phyloP scores from a whole-genome alignment of 768 basidiomycete species.

The Tulasnella sp. region DNA sequence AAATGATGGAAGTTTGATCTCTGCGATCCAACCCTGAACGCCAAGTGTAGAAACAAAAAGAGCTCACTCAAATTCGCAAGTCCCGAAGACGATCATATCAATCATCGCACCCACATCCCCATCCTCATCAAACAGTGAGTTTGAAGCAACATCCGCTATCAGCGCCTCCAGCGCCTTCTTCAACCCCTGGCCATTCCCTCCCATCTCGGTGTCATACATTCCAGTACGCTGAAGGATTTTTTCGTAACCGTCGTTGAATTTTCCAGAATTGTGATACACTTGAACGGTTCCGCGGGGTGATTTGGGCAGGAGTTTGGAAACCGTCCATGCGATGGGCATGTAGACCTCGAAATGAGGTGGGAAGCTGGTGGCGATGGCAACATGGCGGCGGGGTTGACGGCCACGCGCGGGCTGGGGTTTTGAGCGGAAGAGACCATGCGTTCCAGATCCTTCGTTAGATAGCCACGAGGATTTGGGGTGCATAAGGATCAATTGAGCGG shows the following conservation, averaged over 20 bases:
- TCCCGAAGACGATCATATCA: conserved; percentile 4
- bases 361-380: neutral
- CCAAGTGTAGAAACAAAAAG: neutral
- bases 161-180: neutral
- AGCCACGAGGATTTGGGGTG: no score
- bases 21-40: neutral
- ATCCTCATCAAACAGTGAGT: neutral
- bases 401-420: no score
- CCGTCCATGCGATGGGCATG: neutral
- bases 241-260: neutral
- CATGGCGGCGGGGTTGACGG: no score
- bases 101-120: neutral
- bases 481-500: no score
- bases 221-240: neutral
- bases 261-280: neutral
- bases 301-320: neutral
- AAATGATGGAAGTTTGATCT: neutral
- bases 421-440: no score
- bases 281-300: neutral
- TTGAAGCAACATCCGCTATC: neutral
- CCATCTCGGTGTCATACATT: neutral
- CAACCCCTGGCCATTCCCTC: neutral
- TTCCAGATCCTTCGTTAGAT: no score
- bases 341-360: neutral
- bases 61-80: conserved; percentile 10